Evolutionary conservation across 1,139 yeast species (phyloP).

Genomic region (Blastobotrys apis): DNA sequence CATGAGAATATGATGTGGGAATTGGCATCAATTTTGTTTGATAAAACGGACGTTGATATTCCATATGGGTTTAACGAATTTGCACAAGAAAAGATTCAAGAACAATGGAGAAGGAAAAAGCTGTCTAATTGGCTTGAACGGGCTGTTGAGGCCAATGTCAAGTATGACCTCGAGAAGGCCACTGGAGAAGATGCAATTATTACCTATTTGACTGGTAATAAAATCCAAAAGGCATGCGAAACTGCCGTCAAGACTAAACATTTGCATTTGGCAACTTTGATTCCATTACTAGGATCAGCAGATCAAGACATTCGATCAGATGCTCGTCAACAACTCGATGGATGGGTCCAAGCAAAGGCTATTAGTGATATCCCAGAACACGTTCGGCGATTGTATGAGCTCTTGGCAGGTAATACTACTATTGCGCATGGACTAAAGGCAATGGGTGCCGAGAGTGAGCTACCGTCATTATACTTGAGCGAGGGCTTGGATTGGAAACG

Average conservation of each 20-base stretch:
- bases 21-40: slow-evolving; percentile 58
- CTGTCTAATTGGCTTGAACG: slow-evolving; percentile 58
- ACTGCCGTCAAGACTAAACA: slow-evolving; percentile 56
- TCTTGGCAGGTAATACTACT: slow-evolving; percentile 53
- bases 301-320: slow-evolving; percentile 45
- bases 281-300: slow-evolving; percentile 70
- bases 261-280: slow-evolving; percentile 61
- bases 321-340: slow-evolving; percentile 58
- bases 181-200: slow-evolving; percentile 48
- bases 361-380: slow-evolving; percentile 47
- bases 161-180: slow-evolving; percentile 24
- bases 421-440: slow-evolving; percentile 31
- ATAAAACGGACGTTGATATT: slow-evolving; percentile 32
- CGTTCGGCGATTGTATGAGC: slow-evolving; percentile 55
- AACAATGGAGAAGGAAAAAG: slow-evolving; percentile 42
- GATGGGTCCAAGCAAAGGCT: slow-evolving; percentile 53
- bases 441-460: slow-evolving; percentile 27
- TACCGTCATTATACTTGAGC: slow-evolving; percentile 36
- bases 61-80: slow-evolving; percentile 26
- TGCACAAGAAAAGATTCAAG: slow-evolving; percentile 34
- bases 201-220: slow-evolving; percentile 51
- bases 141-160: slow-evolving; percentile 45
- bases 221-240: slow-evolving; percentile 57
- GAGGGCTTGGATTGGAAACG: slow-evolving; percentile 63
- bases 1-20: slow-evolving; percentile 40